Percentiles rank a stretch among this genome's conserved stretches.
phyloP scores from a whole-genome alignment of 257 asterid genomes.

The Capsicum chinense region DNA sequence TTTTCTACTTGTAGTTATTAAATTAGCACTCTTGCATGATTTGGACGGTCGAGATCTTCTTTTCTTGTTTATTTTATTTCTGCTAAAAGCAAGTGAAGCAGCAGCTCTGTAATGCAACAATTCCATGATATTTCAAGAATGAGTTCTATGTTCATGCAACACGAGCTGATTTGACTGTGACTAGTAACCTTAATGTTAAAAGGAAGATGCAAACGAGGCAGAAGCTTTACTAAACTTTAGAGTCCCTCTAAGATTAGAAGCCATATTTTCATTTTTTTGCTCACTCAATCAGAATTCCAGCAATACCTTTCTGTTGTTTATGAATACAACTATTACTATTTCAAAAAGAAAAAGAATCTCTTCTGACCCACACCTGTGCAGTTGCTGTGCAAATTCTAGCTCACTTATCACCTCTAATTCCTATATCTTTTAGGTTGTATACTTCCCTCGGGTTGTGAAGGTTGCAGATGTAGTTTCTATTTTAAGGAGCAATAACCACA shows the following conservation, averaged over 20 bases:
- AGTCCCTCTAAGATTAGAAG: conserved; percentile 8
- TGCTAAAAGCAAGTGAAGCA: neutral
- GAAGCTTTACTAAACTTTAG: neutral
- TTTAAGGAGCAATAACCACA: conserved; percentile 87
- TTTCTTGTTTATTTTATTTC: neutral
- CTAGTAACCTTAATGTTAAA: neutral
- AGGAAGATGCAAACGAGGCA: neutral
- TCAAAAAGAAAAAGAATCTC: neutral
- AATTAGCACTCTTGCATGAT: neutral
- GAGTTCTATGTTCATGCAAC: neutral
- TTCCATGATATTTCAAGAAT: neutral
- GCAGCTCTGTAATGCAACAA: neutral
- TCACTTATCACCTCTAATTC: conserved; percentile 20
- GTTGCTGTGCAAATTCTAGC: conserved; percentile 29
- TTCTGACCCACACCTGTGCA: neutral
- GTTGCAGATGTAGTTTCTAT: conserved; percentile 83
- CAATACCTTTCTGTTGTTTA: neutral
- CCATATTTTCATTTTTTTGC: neutral
- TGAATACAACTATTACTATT: neutral
- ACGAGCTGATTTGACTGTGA: neutral
- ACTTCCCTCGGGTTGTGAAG: conserved; percentile 89
- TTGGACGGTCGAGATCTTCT: neutral
- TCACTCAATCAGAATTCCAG: neutral
- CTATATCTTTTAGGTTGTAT: conserved; percentile 67
- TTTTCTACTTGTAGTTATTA: neutral